These are phyloP conservation scores for Suillus tomentosus DNA, from an alignment of 768 basidiomycete species.

Conservation along the genomic window DNA sequence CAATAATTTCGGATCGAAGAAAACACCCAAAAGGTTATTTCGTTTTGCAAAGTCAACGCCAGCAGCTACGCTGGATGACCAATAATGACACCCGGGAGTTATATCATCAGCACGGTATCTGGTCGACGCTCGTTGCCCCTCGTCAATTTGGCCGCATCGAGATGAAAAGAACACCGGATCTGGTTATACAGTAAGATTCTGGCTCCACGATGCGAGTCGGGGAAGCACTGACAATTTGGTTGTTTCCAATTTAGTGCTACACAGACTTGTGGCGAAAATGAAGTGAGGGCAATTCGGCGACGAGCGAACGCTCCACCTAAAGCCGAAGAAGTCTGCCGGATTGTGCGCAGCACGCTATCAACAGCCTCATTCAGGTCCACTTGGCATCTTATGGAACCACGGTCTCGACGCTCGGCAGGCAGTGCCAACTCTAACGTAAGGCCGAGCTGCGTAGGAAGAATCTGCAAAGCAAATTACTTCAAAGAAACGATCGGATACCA, in stretches of 20 bases:
- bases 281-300: conserved; percentile 87
- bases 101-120: conserved; percentile 37
- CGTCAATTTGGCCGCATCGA: conserved; percentile 69
- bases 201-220: not conserved
- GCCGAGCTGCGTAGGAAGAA: conserved; percentile 62
- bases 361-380: conserved; percentile 80
- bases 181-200: conserved; percentile 31
- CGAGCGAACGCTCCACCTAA: conserved; percentile 54
- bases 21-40: conserved; percentile 91
- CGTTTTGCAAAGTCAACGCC: conserved; percentile 92
- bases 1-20: conserved; percentile 84
- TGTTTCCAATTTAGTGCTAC: conserved; percentile 98
- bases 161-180: conserved; percentile 96
- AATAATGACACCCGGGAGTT: conserved; percentile 47
- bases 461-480: conserved; percentile 38
- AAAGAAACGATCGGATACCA: conserved; percentile 12
- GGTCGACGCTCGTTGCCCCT: conserved; percentile 40
- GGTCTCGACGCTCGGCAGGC: conserved; percentile 50
- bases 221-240: conserved; percentile 81
- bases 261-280: conserved; percentile 89
- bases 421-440: conserved; percentile 85
- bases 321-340: conserved; percentile 66
- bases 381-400: conserved; percentile 48
- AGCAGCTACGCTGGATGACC: conserved; percentile 74
- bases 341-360: conserved; percentile 80